phyloP scores from a whole-genome alignment of 768 basidiomycete species.

The Auriscalpium vulgare region DNA sequence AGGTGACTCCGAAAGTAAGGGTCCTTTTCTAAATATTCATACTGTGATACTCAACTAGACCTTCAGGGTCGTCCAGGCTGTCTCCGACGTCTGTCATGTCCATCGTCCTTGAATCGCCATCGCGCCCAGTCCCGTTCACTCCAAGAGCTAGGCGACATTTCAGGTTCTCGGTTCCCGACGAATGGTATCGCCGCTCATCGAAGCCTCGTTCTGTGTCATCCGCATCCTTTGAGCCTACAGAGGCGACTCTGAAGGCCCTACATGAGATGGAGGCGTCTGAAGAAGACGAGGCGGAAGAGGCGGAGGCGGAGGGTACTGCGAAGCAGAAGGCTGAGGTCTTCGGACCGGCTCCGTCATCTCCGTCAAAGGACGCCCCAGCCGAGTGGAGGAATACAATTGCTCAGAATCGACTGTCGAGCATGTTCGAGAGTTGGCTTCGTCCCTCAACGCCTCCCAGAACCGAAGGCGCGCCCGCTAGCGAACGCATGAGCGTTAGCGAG shows the following conservation, averaged over 20 bases:
- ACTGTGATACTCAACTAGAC: neutral
- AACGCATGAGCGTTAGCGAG: constrained; percentile 64
- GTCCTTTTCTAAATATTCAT: neutral
- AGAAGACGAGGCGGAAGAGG: constrained; percentile 41
- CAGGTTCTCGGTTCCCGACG: constrained; percentile 66
- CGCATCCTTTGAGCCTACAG: constrained; percentile 40
- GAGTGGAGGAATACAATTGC: constrained; percentile 50
- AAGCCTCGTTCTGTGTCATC: constrained; percentile 45
- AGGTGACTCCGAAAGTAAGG: constrained; percentile 47
- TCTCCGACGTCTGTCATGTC: constrained; percentile 35
- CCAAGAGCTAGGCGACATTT: constrained; percentile 37
- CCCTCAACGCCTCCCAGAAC: constrained; percentile 23
- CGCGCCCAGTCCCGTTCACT: constrained; percentile 34
- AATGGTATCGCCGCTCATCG: constrained; percentile 64
- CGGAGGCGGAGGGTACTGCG: constrained; percentile 52
- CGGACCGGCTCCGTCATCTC: constrained; percentile 12
- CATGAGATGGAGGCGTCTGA: constrained; percentile 43
- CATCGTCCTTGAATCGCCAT: constrained; percentile 34
- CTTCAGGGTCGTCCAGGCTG: constrained; percentile 36
- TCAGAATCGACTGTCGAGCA: constrained; percentile 51
- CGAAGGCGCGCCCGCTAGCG: constrained; percentile 11
- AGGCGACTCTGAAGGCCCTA: constrained; percentile 40
- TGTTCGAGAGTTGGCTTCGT: constrained; percentile 62
- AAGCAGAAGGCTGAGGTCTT: constrained; percentile 34
- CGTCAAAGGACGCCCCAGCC: constrained; percentile 19